Percentiles rank a stretch among this genome's conserved stretches.
Conservation (phyloP, 2,329 filamentous ascomycete species). For the Penicillium rolfsii region DNA sequence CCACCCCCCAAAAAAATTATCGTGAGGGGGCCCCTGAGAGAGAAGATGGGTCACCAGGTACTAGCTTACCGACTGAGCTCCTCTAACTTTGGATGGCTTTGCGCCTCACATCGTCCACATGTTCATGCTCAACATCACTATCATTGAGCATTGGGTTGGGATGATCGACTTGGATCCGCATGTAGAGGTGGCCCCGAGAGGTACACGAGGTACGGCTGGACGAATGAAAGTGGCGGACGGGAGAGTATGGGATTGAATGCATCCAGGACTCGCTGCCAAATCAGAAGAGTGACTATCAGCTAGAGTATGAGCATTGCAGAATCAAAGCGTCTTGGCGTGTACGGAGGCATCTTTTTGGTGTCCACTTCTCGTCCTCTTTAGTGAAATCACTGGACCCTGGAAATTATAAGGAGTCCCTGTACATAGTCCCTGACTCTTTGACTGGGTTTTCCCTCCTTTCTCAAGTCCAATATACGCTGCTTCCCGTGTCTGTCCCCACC, state of each 20-base stretch:
- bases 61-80: neutral
- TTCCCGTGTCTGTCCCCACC: neutral
- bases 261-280: neutral
- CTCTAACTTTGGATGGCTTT: neutral
- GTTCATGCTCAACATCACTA: neutral
- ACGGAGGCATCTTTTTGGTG: neutral
- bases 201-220: neutral
- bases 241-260: neutral
- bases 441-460: neutral
- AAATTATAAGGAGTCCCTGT: no score
- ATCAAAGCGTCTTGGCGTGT: neutral
- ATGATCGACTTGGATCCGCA: conserved; percentile 2
- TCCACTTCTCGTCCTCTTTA: no score
- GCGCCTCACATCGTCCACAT: neutral
- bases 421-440: neutral
- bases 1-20: neutral
- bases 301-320: neutral
- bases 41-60: neutral
- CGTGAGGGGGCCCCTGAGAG: neutral
- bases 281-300: neutral
- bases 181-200: neutral
- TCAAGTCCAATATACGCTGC: neutral
- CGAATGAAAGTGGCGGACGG: neutral
- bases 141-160: neutral
- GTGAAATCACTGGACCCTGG: neutral